These are phyloP conservation scores for Colletotrichum agaves DNA, from an alignment of 2,329 filamentous ascomycete genomes.

Conservation along the genomic window DNA sequence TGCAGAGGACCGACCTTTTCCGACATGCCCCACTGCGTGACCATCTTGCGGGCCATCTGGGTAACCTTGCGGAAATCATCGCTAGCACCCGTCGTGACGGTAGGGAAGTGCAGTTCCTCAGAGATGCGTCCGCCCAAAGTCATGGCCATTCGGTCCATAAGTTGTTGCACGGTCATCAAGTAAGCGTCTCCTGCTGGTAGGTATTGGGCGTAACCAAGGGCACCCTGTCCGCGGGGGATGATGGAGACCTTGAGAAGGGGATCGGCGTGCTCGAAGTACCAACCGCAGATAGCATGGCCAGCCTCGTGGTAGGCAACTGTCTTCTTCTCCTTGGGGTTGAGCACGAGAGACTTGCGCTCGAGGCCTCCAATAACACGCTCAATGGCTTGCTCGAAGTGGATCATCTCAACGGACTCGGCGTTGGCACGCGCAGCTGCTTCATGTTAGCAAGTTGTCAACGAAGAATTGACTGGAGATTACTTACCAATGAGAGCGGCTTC, in stretches of 20 bases:
- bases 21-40: slow-evolving; percentile 99
- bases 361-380: slow-evolving; percentile 96
- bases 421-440: slow-evolving; percentile 80
- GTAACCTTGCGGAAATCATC: slow-evolving; percentile 99
- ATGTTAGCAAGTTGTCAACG: slow-evolving; percentile 51
- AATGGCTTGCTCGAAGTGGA: slow-evolving; percentile 96
- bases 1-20: slow-evolving; percentile 92
- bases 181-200: slow-evolving; percentile 92
- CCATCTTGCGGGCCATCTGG: slow-evolving; percentile 95
- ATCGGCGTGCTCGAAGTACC: slow-evolving; percentile 97
- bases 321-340: slow-evolving; percentile 92
- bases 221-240: slow-evolving; percentile 93
- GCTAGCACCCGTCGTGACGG: slow-evolving; percentile 92
- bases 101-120: slow-evolving; percentile 96
- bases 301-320: slow-evolving; percentile 98
- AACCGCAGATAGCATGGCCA: slow-evolving; percentile 97
- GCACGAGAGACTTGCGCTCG: slow-evolving; percentile 95
- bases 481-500: slow-evolving; percentile 95
- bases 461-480: slow-evolving; percentile 46
- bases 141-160: slow-evolving; percentile 99
- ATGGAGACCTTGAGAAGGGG: slow-evolving; percentile 98
- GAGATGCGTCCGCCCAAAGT: slow-evolving; percentile 94
- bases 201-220: slow-evolving; percentile 96
- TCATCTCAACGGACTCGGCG: slow-evolving; percentile 84
- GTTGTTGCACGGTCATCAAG: slow-evolving; percentile 92